A percentile compares a stretch with the other conserved stretches of the same genome.
Conservation (phyloP, 306 rosid genomes). For the Gynostemma pentaphyllum region DNA sequence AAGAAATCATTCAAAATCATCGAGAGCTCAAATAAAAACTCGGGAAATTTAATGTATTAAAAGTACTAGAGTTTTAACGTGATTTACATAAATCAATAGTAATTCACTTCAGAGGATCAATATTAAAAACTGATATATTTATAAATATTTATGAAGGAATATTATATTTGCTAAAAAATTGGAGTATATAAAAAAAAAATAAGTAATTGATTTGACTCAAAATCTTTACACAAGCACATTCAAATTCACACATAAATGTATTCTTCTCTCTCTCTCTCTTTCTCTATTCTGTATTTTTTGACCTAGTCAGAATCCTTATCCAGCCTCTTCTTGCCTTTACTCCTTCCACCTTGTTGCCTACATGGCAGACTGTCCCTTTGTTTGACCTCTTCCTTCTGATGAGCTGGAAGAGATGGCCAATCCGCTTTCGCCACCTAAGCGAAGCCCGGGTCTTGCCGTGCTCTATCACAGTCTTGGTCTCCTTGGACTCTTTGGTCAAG, state of each 20-base stretch:
- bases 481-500: slow-evolving; percentile 26
- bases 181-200: too few relatives aligned
- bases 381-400: slow-evolving; percentile 64
- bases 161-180: too few relatives aligned
- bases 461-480: slow-evolving; percentile 75
- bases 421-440: slow-evolving; percentile 90
- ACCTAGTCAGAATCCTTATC: slow-evolving; percentile 81
- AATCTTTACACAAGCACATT: background rate
- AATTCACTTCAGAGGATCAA: too few relatives aligned
- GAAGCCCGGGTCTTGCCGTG: slow-evolving; percentile 53
- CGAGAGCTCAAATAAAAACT: background rate
- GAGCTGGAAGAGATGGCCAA: slow-evolving; percentile 83
- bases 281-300: slow-evolving; percentile 48
- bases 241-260: background rate
- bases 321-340: slow-evolving; percentile 75
- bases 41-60: too few relatives aligned
- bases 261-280: background rate
- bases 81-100: too few relatives aligned
- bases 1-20: background rate
- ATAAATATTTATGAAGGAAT: too few relatives aligned
- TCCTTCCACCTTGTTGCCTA: slow-evolving; percentile 61
- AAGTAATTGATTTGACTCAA: background rate
- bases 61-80: too few relatives aligned
- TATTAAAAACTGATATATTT: too few relatives aligned
- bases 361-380: slow-evolving; percentile 58